These are phyloP conservation scores for Tolypocladium album DNA, from an alignment of 2,329 filamentous ascomycete species.

Conservation along the genomic window DNA sequence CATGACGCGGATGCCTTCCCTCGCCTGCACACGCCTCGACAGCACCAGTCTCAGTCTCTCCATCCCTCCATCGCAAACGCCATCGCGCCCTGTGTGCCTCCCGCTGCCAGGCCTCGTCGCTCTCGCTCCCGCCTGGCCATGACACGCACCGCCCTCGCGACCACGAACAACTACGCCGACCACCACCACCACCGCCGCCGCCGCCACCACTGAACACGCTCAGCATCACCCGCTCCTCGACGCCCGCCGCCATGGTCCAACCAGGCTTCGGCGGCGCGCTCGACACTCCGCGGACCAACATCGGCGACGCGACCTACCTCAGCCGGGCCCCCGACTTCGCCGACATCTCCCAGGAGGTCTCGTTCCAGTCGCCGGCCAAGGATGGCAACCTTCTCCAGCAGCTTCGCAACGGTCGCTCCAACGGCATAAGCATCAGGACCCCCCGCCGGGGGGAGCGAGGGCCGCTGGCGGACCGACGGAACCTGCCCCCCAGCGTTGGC, in stretches of 20 bases:
- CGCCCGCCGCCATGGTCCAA: conserved; percentile 42
- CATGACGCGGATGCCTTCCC: neutral
- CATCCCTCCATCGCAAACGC: too few species aligned
- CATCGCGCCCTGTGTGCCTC: neutral
- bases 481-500: conserved; percentile 53
- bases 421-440: conserved; percentile 53
- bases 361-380: conserved; percentile 72
- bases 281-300: conserved; percentile 78
- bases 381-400: conserved; percentile 59
- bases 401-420: conserved; percentile 55
- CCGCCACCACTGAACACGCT: neutral
- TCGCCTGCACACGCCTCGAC: neutral
- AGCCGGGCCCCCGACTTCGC: conserved; percentile 55
- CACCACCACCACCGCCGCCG: neutral
- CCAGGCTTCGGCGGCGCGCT: conserved; percentile 53
- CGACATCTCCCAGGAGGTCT: conserved; percentile 78
- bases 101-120: neutral
- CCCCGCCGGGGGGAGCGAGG: conserved; percentile 59
- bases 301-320: conserved; percentile 76
- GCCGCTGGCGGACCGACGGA: conserved; percentile 60
- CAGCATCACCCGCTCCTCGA: neutral
- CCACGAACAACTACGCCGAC: neutral
- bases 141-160: neutral
- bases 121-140: neutral
- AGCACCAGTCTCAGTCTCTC: neutral